Evolutionary conservation across 2,329 filamentous ascomycete genomes (phyloP).

Genomic region (Microascus cirrosus): DNA sequence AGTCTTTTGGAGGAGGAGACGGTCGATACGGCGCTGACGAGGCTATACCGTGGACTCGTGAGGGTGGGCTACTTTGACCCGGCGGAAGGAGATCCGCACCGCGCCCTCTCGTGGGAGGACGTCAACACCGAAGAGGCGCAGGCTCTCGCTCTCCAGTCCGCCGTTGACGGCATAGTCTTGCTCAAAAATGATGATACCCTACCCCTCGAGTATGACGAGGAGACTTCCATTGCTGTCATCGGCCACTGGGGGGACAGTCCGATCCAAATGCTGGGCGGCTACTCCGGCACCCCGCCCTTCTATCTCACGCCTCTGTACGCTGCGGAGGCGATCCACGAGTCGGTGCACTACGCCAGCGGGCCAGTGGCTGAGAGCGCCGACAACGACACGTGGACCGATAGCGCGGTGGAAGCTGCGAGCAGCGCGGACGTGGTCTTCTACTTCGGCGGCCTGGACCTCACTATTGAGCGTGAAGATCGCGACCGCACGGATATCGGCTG

Average conservation of each 20-base stretch:
- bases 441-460: constrained; percentile 41
- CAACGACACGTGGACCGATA: constrained; percentile 17
- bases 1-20: constrained; percentile 17
- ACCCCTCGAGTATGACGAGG: constrained; percentile 24
- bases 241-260: constrained; percentile 20
- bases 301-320: constrained; percentile 40
- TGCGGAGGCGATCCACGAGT: constrained; percentile 30
- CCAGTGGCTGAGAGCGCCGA: constrained; percentile 13
- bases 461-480: constrained; percentile 36
- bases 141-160: constrained; percentile 43
- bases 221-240: constrained; percentile 14
- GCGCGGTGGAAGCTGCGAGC: constrained; percentile 24
- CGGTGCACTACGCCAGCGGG: constrained; percentile 23
- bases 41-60: constrained; percentile 43
- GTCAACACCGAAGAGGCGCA: constrained; percentile 43
- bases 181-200: constrained; percentile 43
- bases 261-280: constrained; percentile 13
- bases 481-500: constrained; percentile 41
- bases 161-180: constrained; percentile 32
- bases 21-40: constrained; percentile 31
- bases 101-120: constrained; percentile 39
- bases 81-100: constrained; percentile 22
- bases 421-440: constrained; percentile 40
- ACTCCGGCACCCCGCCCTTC: constrained; percentile 34
- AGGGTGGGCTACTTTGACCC: constrained; percentile 46